Conservation (phyloP, 805 yeast genomes). For the Saturnispora dispora region DNA sequence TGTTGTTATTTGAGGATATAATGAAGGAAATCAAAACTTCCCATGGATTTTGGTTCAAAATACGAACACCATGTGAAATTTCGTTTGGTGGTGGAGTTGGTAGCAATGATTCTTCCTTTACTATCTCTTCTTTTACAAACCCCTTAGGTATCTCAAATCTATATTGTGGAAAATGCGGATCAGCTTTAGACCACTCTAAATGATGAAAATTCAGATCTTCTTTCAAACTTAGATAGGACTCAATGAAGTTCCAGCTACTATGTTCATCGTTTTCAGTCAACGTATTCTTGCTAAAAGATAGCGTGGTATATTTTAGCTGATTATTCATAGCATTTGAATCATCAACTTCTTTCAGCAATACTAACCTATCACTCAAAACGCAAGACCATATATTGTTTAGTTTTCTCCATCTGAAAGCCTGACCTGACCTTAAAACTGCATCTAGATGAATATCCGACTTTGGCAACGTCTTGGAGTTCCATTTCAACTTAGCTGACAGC, state of each 20-base stretch:
- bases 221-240: slow-evolving; percentile 63
- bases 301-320: slow-evolving; percentile 41
- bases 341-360: slow-evolving; percentile 37
- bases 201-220: slow-evolving; percentile 48
- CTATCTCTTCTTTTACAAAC: not conserved
- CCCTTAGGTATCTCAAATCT: slow-evolving; percentile 7
- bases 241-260: slow-evolving; percentile 35
- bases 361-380: slow-evolving; percentile 47
- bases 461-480: slow-evolving; percentile 2
- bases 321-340: slow-evolving; percentile 12
- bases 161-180: slow-evolving; percentile 34
- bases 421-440: slow-evolving; percentile 74
- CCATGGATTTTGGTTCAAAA: slow-evolving; percentile 94
- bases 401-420: slow-evolving; percentile 72
- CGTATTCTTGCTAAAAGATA: slow-evolving; percentile 18
- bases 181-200: slow-evolving; percentile 50
- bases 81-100: slow-evolving; percentile 10
- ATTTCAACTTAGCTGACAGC: not conserved
- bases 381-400: slow-evolving; percentile 58
- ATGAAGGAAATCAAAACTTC: slow-evolving; percentile 85
- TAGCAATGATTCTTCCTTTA: not conserved
- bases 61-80: slow-evolving; percentile 42
- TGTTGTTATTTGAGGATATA: slow-evolving; percentile 93
- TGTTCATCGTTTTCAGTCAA: slow-evolving; percentile 15
- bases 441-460: slow-evolving; percentile 48